Conservation (phyloP, 768 basidiomycete genomes). For the Austroboletus eburneus region DNA sequence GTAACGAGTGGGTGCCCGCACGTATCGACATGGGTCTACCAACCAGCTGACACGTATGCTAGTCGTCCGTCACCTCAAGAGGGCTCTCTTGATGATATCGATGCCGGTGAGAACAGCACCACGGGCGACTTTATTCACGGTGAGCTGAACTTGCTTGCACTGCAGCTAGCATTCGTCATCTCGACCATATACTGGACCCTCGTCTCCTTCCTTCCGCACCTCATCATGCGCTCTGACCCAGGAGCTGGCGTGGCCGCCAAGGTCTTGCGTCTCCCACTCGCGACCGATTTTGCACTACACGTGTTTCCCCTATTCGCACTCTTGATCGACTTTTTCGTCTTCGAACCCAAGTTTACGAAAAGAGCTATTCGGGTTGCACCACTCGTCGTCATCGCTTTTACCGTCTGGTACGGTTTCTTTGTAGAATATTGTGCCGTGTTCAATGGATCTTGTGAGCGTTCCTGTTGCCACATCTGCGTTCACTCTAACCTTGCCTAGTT, state of each 20-base stretch:
- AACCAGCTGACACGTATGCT: background rate
- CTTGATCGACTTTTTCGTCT: conserved; percentile 61
- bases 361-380: conserved; percentile 14
- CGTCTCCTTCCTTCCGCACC: conserved; percentile 46
- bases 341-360: conserved; percentile 54
- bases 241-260: conserved; percentile 3
- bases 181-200: conserved; percentile 69
- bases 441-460: conserved; percentile 58
- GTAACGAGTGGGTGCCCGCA: conserved; percentile 29
- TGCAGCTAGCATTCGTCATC: conserved; percentile 43
- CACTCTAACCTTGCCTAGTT: conserved; percentile 38
- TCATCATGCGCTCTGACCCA: conserved; percentile 54
- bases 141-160: background rate
- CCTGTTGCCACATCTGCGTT: background rate
- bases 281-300: conserved; percentile 63
- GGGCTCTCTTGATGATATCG: conserved; percentile 56
- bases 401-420: conserved; percentile 55
- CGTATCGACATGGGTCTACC: background rate
- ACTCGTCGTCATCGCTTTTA: conserved; percentile 16
- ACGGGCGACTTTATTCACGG: background rate
- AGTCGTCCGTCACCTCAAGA: conserved; percentile 43
- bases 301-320: conserved; percentile 55
- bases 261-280: conserved; percentile 43
- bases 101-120: conserved; percentile 46
- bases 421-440: conserved; percentile 61